Evolutionary conservation across 75 land plant species (phyloP).

Genomic region (Chamaecyparis obtusa): DNA sequence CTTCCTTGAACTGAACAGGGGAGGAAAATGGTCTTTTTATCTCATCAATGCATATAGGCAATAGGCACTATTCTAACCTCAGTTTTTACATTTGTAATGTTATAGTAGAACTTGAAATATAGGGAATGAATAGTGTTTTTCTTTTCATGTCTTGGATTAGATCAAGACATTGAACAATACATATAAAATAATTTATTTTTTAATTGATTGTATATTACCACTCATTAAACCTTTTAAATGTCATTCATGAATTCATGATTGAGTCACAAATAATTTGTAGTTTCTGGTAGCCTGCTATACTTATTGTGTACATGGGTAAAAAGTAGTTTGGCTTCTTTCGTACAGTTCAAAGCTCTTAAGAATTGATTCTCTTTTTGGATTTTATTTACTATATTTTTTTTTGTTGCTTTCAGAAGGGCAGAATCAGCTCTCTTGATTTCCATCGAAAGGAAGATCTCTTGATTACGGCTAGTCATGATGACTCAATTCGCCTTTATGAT

Average conservation of each 20-base stretch:
- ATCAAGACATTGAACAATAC: not conserved
- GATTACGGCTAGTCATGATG: slow-evolving; percentile 91
- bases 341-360: not conserved
- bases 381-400: not conserved
- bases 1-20: not conserved
- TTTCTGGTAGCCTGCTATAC: slow-evolving; percentile 2
- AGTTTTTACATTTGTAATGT: not conserved
- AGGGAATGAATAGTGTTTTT: not conserved
- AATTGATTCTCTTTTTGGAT: not conserved
- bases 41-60: not conserved
- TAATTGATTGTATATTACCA: not conserved
- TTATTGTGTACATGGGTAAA: not conserved
- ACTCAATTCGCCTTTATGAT: slow-evolving; percentile 91
- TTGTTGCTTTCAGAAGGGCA: slow-evolving; percentile 61
- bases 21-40: not conserved
- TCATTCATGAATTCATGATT: not conserved
- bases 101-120: not conserved
- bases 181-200: not conserved
- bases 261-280: not conserved
- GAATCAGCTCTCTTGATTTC: slow-evolving; percentile 86
- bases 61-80: not conserved
- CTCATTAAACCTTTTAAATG: not conserved
- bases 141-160: not conserved
- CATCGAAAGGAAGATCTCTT: slow-evolving; percentile 95
- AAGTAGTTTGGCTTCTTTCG: not conserved